phyloP scores from a whole-genome alignment of 2,329 filamentous ascomycete genomes.

The Fusarium sp. region DNA sequence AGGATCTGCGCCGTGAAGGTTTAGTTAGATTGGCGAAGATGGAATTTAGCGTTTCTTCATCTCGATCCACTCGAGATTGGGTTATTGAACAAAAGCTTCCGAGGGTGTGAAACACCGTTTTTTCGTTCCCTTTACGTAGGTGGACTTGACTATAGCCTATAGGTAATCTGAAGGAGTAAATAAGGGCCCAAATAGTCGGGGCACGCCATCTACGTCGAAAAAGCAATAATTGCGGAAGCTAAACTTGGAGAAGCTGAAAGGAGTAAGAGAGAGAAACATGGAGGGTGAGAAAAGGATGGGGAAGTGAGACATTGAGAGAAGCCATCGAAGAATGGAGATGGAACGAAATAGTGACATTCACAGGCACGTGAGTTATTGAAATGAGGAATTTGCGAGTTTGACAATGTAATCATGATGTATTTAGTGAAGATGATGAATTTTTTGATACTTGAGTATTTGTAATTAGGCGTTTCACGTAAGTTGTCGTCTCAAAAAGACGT shows the following conservation, averaged over 20 bases:
- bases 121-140: conserved; percentile 1
- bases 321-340: conserved; percentile 12
- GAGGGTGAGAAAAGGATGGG: conserved; percentile 9
- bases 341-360: not conserved
- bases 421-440: not conserved
- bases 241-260: conserved; percentile 13
- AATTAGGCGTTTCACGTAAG: not conserved
- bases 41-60: conserved; percentile 17
- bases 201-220: conserved; percentile 7
- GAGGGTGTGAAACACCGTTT: conserved; percentile 3
- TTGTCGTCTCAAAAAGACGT: not conserved
- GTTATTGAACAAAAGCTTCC: not conserved
- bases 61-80: not conserved
- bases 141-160: not conserved
- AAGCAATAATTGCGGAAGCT: conserved; percentile 22
- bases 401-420: not conserved
- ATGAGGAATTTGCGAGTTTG: not conserved
- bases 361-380: conserved; percentile 4
- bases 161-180: not conserved
- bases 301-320: conserved; percentile 32
- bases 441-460: not conserved
- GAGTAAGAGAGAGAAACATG: conserved; percentile 24
- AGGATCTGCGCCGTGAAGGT: conserved; percentile 8
- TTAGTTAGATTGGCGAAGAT: conserved; percentile 1
- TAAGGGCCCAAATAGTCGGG: not conserved